Evolutionary conservation across 345 rosid species (phyloP).

Genomic region (Reutealis trisperma): DNA sequence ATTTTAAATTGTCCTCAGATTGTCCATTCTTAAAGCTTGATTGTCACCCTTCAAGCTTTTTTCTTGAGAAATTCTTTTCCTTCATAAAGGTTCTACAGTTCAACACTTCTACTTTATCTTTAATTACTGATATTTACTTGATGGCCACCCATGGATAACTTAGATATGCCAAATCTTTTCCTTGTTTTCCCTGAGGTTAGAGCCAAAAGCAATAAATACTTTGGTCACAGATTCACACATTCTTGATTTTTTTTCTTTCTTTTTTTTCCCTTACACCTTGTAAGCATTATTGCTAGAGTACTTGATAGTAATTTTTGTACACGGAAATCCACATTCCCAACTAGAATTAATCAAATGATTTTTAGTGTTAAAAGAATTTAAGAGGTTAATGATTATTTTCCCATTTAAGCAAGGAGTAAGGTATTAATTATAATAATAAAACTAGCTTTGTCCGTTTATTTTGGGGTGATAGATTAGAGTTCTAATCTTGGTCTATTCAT

Average conservation of each 20-base stretch:
- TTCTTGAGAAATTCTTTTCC: not conserved
- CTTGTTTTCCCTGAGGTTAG: not conserved
- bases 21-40: not conserved
- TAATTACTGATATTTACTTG: not conserved
- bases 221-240: too few species aligned
- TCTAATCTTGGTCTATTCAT: slow-evolving; percentile 16
- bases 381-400: not conserved
- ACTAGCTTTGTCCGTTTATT: not conserved
- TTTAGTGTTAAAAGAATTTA: not conserved
- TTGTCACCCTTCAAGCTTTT: not conserved
- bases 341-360: not conserved
- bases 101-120: not conserved
- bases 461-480: not conserved
- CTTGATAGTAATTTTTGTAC: too few species aligned
- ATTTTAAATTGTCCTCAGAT: not conserved
- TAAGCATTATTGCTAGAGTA: too few species aligned
- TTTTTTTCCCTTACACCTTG: too few species aligned
- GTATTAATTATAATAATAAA: not conserved
- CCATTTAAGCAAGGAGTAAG: not conserved
- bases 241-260: too few species aligned
- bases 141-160: not conserved
- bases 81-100: too few species aligned
- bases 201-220: too few species aligned
- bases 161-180: not conserved
- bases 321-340: not conserved